Percentiles rank a stretch among this genome's conserved stretches.
Conservation (phyloP, 768 basidiomycete genomes). For the Trametes cinnabarina region DNA sequence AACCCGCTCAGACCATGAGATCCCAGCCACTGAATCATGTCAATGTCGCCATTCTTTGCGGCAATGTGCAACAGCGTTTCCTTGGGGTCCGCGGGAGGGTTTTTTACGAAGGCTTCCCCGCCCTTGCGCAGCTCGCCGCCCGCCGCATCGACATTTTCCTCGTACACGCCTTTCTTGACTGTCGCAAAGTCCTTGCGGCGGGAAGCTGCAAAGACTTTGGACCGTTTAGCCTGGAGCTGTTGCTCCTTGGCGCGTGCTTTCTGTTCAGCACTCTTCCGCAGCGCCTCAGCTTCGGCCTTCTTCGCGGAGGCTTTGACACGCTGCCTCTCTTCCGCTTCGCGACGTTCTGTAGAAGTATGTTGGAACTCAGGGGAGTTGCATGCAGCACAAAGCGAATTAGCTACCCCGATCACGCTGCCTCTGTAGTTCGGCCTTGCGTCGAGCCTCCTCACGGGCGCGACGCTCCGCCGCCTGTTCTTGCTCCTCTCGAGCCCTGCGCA, state of each 20-base stretch:
- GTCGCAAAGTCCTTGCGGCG: conserved; percentile 48
- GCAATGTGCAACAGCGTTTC: conserved; percentile 75
- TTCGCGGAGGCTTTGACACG: conserved; percentile 53
- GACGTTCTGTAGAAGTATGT: conserved; percentile 46
- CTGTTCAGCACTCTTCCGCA: conserved; percentile 50
- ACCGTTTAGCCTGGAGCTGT: conserved; percentile 55
- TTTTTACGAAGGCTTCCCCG: conserved; percentile 49
- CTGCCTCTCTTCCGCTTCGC: conserved; percentile 56
- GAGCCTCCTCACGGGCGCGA: conserved; percentile 46
- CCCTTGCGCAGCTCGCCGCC: conserved; percentile 67
- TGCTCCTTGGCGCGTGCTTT: conserved; percentile 46
- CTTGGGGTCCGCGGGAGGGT: conserved; percentile 47
- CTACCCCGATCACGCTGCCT: conserved; percentile 52
- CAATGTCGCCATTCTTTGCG: conserved; percentile 50
- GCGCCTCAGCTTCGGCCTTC: conserved; percentile 51
- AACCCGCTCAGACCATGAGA: conserved; percentile 47
- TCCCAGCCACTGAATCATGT: conserved; percentile 67
- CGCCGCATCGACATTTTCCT: conserved; percentile 64
- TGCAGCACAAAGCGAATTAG: not conserved
- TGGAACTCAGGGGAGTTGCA: not conserved
- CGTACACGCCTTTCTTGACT: conserved; percentile 68
- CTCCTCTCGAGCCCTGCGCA: conserved; percentile 50
- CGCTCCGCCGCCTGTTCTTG: conserved; percentile 55
- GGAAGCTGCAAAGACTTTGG: conserved; percentile 64
- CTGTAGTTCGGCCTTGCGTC: conserved; percentile 45